These are phyloP conservation scores for Fusarium denticulatum DNA, from an alignment of 2,329 filamentous ascomycete species.

Conservation along the genomic window DNA sequence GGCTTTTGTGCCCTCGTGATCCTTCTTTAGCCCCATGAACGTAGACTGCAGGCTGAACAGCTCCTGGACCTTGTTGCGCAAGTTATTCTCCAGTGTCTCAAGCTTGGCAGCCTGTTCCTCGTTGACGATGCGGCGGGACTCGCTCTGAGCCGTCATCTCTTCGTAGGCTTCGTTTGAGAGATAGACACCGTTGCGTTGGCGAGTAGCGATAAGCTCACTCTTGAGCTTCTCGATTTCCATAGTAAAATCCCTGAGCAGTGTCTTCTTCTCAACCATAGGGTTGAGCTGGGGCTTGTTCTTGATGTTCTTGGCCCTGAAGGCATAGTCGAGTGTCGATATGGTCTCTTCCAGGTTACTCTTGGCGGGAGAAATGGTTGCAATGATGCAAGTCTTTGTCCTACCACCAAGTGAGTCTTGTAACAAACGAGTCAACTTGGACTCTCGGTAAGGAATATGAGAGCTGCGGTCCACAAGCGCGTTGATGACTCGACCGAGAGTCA, in stretches of 20 bases:
- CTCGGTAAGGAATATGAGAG: slow-evolving; percentile 88
- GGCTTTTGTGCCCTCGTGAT: slow-evolving; percentile 80
- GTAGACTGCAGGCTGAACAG: slow-evolving; percentile 85
- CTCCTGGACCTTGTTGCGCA: slow-evolving; percentile 94
- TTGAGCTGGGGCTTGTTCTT: slow-evolving; percentile 98
- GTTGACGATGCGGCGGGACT: slow-evolving; percentile 88
- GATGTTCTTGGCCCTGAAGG: slow-evolving; percentile 98
- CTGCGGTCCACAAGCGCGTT: slow-evolving; percentile 93
- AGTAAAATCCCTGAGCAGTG: slow-evolving; percentile 88
- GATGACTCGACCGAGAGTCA: slow-evolving; percentile 95
- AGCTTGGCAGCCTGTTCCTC: slow-evolving; percentile 95
- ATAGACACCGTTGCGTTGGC: slow-evolving; percentile 95
- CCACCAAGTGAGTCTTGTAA: slow-evolving; percentile 97
- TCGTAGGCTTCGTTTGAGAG: slow-evolving; percentile 89
- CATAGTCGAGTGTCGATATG: slow-evolving; percentile 97
- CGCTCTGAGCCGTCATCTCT: slow-evolving; percentile 89
- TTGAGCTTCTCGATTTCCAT: slow-evolving; percentile 94
- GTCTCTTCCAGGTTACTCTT: slow-evolving; percentile 97
- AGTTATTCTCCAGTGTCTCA: slow-evolving; percentile 87
- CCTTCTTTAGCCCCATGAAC: slow-evolving; percentile 89
- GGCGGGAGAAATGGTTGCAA: slow-evolving; percentile 93
- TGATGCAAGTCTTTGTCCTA: slow-evolving; percentile 97
- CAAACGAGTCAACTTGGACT: slow-evolving; percentile 94
- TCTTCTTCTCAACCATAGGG: slow-evolving; percentile 91
- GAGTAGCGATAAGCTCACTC: slow-evolving; percentile 89